Evolutionary conservation across 352 stramenopile species (phyloP), one percentile per base, ranked within the genome.

Genomic region (Phytophthora gonapodyides): DNA sequence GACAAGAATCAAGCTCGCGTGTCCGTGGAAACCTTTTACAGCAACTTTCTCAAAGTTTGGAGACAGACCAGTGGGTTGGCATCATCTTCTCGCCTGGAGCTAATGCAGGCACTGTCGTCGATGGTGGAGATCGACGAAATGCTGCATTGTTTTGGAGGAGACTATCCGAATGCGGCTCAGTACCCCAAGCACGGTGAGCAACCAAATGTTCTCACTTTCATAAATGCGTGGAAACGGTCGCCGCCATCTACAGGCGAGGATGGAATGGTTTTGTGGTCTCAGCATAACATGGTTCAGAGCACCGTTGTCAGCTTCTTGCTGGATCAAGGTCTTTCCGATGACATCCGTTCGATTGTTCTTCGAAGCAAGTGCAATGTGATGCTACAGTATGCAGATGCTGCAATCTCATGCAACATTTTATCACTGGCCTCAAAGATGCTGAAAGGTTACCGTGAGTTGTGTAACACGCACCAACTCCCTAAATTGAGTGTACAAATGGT

Each of bases 401-500:
- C 81, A 24, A 72, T 93, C 17, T 70, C 78, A 7, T 84, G 75
- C 48, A 84, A 94, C 59, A 75, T 92, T 13, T 52, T 93, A 59
- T 75, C 85, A 12, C 57, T 94, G 12, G 80, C 75, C 17, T 92
- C 83, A 1, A 87, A 88, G 54, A 82, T 91, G 49, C 61, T 94
- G 27, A 93, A 91, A 43, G 80, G 76, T 9, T 94, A 90, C 35
- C 83, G 83, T 10, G 81, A 89, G 47, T 46, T 89, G 9, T 94
- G 85, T 62, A 92, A 89, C 27, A 21, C 56, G 10, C 45, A 89
- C 15, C 64, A 83, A 12, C 71, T 94, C 1, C 80, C 85, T 2
- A 94, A 93, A 52, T 65, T 93, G 5, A 94, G 76, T 37, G 71
- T 87, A 7, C 46, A 84, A 10, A 94, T 94, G 85, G 75, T 93